phyloP scores from a whole-genome alignment of 805 yeast species.

The Saccharomyces mikatae region DNA sequence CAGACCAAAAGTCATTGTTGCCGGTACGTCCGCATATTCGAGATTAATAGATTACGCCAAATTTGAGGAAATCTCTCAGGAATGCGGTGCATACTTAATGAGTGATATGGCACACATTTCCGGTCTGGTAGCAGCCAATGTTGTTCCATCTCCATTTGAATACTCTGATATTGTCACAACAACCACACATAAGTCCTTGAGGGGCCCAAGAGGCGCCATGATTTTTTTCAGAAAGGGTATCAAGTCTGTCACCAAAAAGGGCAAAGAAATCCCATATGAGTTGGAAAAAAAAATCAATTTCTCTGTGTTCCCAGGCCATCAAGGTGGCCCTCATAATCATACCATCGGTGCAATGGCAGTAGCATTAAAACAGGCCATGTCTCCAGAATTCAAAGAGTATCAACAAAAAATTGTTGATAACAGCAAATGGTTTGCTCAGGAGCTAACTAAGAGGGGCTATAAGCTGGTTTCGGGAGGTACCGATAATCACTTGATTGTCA shows the following conservation, averaged over 20 bases:
- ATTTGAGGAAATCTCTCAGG: slow-evolving; percentile 86
- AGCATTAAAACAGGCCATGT: slow-evolving; percentile 83
- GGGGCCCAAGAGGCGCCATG: slow-evolving; percentile 99
- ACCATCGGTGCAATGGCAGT: slow-evolving; percentile 94
- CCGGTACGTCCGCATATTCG: slow-evolving; percentile 95
- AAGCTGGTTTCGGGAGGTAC: slow-evolving; percentile 87
- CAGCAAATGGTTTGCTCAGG: slow-evolving; percentile 68
- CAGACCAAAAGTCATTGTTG: slow-evolving; percentile 92
- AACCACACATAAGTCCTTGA: slow-evolving; percentile 92
- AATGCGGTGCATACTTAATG: slow-evolving; percentile 85
- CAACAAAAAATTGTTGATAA: slow-evolving; percentile 77
- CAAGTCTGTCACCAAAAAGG: slow-evolving; percentile 71
- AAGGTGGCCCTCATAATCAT: slow-evolving; percentile 99
- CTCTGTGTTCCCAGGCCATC: slow-evolving; percentile 98
- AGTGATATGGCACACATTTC: slow-evolving; percentile 98
- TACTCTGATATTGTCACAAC: slow-evolving; percentile 95
- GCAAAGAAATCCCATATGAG: slow-evolving; percentile 78
- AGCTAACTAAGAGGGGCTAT: slow-evolving; percentile 56
- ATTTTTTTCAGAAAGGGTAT: slow-evolving; percentile 94
- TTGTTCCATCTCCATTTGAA: slow-evolving; percentile 85
- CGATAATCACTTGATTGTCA: slow-evolving; percentile 85
- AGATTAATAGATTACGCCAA: slow-evolving; percentile 83
- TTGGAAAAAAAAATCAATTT: slow-evolving; percentile 88
- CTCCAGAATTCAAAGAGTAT: slow-evolving; percentile 83
- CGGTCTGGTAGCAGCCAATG: slow-evolving; percentile 92